Evolutionary conservation across 768 basidiomycete species (phyloP), one percentile per base, ranked within the genome.

Genomic region (Zangia roseola): DNA sequence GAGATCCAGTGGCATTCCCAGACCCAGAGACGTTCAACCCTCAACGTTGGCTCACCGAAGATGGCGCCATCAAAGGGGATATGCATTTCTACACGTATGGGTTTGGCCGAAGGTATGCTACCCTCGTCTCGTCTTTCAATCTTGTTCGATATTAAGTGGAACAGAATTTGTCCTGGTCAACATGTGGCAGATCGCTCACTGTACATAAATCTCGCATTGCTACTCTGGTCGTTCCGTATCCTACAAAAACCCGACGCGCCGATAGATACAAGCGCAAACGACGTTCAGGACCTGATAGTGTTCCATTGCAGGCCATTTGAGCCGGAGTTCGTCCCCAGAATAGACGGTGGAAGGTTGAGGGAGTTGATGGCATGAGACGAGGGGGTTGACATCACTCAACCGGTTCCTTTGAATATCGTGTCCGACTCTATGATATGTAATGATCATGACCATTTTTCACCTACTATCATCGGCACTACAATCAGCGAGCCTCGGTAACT

Each of bases 221-320:
- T 82, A 10, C 71, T 82, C 8, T 86, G 83, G 82, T 77, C 82
- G 0, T 86, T 86, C 69, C 72, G 62, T 1, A 70, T 86, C 31
- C 63, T 65, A 9, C 56, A 75, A 24, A 77, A 81, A 52, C 73
- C 77, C 3, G 31, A 31, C 14, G 14, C 13, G 6, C 31, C 31
- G 6, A 31, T 31, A 31, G 31, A 31, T 31, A 31, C 31, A 6
- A 16, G 14, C 31, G 14, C 74, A 6, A 24, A 6, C 0, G 25
- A 5, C 0, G 83, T 84, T 60, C 79, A 75, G 2, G 78, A 83
- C 54, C 74, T 71, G 5, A 74, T 81, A 5, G 78, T 83, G 57
- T 73, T 76, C 0, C 80, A 80, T 51, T 79, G 84, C 0, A 49
- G 71, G 39, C 80, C 80, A 9, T 88, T 86, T 62, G 71, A 74